A percentile compares a stretch with the other conserved stretches of the same genome.
Evolutionary conservation across 1,139 yeast genomes (phyloP).

Genomic region (Kazachstania sp.): DNA sequence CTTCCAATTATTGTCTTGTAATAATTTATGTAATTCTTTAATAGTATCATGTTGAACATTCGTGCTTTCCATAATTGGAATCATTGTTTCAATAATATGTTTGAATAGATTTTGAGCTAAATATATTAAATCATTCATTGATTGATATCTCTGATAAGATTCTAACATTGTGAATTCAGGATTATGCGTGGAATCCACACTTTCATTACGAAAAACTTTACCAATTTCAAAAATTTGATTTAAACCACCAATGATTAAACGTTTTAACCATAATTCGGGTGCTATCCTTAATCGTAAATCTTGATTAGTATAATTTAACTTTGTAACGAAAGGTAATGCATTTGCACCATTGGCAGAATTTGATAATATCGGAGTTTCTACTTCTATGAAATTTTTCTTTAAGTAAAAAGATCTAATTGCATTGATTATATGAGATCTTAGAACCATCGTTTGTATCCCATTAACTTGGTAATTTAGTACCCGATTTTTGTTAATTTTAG

Average conservation of each 20-base stretch:
- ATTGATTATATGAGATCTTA: slow-evolving; percentile 47
- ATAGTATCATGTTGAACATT: slow-evolving; percentile 10
- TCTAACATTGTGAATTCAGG: slow-evolving; percentile 98
- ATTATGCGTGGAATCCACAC: slow-evolving; percentile 92
- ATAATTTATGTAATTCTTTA: slow-evolving; percentile 38
- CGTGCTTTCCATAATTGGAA: background rate
- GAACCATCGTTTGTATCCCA: slow-evolving; percentile 40
- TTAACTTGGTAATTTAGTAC: slow-evolving; percentile 70
- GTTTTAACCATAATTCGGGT: slow-evolving; percentile 89
- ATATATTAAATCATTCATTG: slow-evolving; percentile 72
- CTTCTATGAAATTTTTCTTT: slow-evolving; percentile 59
- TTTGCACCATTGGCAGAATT: slow-evolving; percentile 76
- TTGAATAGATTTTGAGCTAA: slow-evolving; percentile 54
- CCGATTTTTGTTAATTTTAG: slow-evolving; percentile 56
- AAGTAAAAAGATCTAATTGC: slow-evolving; percentile 52
- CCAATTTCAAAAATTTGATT: slow-evolving; percentile 86
- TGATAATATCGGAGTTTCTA: slow-evolving; percentile 78
- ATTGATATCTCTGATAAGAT: slow-evolving; percentile 91
- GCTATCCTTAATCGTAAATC: slow-evolving; percentile 71
- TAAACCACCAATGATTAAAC: slow-evolving; percentile 72
- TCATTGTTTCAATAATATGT: slow-evolving; percentile 28
- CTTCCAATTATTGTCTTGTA: slow-evolving; percentile 25
- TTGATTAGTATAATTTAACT: slow-evolving; percentile 19
- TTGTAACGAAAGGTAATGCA: slow-evolving; percentile 72
- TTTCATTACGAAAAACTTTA: slow-evolving; percentile 79